Conservation (phyloP, 177 flowering plant species). For the Vitis hybrid region DNA sequence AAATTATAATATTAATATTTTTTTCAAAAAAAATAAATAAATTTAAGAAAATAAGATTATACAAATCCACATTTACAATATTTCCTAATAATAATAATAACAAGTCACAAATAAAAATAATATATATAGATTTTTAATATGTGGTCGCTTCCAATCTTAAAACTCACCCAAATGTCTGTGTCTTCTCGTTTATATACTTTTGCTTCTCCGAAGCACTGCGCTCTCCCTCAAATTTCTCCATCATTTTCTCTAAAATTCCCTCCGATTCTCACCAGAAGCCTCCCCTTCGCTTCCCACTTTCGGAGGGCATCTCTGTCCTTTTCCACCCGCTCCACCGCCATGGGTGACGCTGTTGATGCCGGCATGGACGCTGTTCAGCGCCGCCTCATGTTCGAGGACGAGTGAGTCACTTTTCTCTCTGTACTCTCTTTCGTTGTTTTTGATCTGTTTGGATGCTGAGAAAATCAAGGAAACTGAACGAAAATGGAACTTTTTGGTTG, state of each 20-base stretch:
- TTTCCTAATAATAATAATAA: no score
- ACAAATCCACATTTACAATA: no score
- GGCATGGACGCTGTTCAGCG: constrained; percentile 84
- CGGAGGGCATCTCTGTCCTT: constrained; percentile 12
- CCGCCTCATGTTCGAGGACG: constrained; percentile 84
- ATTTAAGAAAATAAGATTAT: no score
- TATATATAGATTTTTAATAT: no score
- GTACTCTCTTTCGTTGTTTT: not conserved
- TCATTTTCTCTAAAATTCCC: not conserved
- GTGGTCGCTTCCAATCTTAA: no score
- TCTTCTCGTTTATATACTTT: not conserved
- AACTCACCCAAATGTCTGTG: no score
- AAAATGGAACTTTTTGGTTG: no score
- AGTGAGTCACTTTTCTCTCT: constrained; percentile 29
- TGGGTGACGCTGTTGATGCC: constrained; percentile 50
- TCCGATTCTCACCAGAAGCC: not conserved
- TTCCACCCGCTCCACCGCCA: constrained; percentile 12
- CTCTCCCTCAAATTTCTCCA: not conserved
- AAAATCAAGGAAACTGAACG: no score
- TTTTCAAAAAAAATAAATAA: no score
- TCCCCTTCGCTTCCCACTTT: not conserved
- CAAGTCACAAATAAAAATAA: no score
- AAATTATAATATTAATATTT: no score
- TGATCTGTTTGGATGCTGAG: not conserved
- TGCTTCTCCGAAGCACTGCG: not conserved